Percentiles rank a stretch among this genome's conserved stretches.
Conservation (phyloP, 2,329 filamentous ascomycete genomes). For the Dothistroma pini region DNA sequence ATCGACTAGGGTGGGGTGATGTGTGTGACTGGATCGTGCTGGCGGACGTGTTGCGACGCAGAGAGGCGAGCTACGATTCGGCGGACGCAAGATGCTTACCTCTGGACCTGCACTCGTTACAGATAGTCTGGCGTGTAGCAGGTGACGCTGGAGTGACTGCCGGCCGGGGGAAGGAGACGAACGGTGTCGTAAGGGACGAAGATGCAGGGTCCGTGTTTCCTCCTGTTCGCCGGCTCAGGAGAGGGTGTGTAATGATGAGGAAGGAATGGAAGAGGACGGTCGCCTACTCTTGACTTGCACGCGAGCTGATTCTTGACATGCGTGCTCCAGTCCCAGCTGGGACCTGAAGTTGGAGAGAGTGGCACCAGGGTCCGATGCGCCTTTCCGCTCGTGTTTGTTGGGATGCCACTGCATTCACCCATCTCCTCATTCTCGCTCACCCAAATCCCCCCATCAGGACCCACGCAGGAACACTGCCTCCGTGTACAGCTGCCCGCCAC, state of each 20-base stretch:
- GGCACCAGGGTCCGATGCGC: background rate
- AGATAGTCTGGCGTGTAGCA: background rate
- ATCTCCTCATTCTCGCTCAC: background rate
- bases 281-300: background rate
- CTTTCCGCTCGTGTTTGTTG: background rate
- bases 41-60: background rate
- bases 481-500: background rate
- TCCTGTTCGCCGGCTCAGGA: background rate
- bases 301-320: background rate
- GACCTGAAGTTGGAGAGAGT: background rate
- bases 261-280: background rate
- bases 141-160: conserved; percentile 4
- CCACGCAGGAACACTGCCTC: background rate
- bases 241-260: background rate
- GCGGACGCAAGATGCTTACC: background rate
- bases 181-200: background rate
- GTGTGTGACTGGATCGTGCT: background rate
- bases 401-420: background rate
- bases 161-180: background rate
- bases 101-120: background rate
- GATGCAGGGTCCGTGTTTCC: background rate
- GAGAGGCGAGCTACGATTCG: background rate
- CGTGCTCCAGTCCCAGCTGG: background rate
- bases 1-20: background rate
- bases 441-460: background rate